Evolutionary conservation across 345 rosid species (phyloP), one percentile per base, ranked within the genome.

Genomic region (Eucalyptus viminalis): DNA sequence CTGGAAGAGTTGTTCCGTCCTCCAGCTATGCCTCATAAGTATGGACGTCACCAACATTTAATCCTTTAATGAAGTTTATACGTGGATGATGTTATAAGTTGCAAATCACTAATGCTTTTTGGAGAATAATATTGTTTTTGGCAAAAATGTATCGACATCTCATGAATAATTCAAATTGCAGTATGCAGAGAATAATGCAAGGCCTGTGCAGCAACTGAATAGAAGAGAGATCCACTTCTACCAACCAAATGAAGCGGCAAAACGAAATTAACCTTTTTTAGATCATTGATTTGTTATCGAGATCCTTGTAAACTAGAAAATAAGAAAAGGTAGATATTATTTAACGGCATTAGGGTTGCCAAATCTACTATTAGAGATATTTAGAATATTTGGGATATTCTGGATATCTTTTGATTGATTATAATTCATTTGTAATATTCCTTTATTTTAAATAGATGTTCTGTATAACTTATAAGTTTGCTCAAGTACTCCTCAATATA

Each of bases 151-250:
- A 0, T 31, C 50, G 29, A 60, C 49, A 11, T 80, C 53, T 62
- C 49, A 17, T 76, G 49, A 43, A 37, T 14, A 7, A 69, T 53
- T 88, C 85, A 19, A 44, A 80, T 86, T 90, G 86, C 95, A 95
- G 97, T 62, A 91, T 87, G 94, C 95, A 27, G 92, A 93, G 89
- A 27, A 76, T 80, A 95, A 95, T 90, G 95, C 94, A 86, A 92
- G 96, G 69, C 96, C 97, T 21, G 69, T 93, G 87, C 97, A 95
- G 37, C 90, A 92, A 22, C 88, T 92, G 11, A 86, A 94, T 76
- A 13, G 37, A 22, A 58, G 96, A 87, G 67, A 80, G 87, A 56
- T 92, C 45, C 50, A 60, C 58, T 67, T 87, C 86, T 88, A 24
- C 49, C 25, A 27, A 21, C 47, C 83, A 76, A 76, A 76, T 11